Conservation (phyloP, 441 rosid genomes). For the Brassica balearica region DNA sequence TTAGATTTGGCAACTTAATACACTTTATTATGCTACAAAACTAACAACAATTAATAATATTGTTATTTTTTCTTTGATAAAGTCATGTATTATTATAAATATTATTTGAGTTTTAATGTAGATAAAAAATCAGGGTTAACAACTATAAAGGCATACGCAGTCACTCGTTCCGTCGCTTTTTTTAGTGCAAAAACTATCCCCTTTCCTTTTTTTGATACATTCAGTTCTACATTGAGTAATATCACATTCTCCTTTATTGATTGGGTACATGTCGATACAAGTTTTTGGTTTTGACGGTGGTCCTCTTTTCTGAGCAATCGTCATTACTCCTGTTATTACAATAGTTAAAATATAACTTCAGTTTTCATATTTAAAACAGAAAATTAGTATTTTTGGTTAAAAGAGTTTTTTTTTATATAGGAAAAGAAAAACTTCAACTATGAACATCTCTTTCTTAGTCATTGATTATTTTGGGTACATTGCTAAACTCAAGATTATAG, state of each 20-base stretch:
- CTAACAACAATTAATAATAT: not conserved
- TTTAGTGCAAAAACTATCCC: not conserved
- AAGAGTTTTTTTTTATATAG: not conserved
- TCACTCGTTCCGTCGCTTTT: not conserved
- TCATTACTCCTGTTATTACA: not conserved
- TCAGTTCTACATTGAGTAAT: not conserved
- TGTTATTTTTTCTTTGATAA: not conserved
- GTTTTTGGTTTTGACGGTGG: not conserved
- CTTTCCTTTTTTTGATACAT: not conserved
- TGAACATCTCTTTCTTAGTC: not conserved
- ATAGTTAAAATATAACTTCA: not conserved
- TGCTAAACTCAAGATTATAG: not conserved
- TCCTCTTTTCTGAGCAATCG: not conserved
- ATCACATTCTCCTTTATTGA: not conserved
- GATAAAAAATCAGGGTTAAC: not conserved
- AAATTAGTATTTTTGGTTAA: not conserved
- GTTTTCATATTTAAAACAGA: not conserved
- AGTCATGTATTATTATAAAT: not conserved
- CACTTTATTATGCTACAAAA: not conserved
- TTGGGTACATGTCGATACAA: not conserved
- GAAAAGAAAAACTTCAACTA: no score
- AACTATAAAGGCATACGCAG: not conserved
- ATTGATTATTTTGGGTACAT: not conserved
- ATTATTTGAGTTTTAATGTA: not conserved
- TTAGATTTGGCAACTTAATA: not conserved